Evolutionary conservation across 164 flowering plant genomes (phyloP).

Genomic region (Vitis rupestris): DNA sequence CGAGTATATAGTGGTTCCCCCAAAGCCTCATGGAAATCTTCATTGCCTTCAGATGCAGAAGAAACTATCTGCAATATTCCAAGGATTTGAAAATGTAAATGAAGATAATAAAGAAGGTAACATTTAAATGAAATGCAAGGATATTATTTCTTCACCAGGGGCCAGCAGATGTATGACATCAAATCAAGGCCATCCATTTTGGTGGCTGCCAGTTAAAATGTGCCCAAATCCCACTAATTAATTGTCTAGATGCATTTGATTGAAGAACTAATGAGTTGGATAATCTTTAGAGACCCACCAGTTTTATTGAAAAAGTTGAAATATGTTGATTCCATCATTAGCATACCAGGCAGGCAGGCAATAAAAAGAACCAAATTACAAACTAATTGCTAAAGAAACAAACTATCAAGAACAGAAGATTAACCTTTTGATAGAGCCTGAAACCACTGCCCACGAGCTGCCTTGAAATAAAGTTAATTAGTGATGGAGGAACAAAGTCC

Average conservation of each 20-base stretch:
- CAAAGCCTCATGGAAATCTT: slow-evolving; percentile 55
- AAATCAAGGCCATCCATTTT: too few relatives aligned
- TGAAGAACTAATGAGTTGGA: neutral
- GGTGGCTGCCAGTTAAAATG: neutral
- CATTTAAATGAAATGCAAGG: too few relatives aligned
- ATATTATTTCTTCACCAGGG: too few relatives aligned
- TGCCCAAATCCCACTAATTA: neutral
- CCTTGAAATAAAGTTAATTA: slow-evolving; percentile 86
- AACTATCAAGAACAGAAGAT: slow-evolving; percentile 7
- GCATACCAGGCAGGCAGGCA: neutral
- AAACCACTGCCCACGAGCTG: slow-evolving; percentile 88
- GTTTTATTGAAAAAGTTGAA: neutral
- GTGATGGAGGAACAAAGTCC: slow-evolving; percentile 83
- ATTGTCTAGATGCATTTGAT: neutral
- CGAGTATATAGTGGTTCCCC: slow-evolving; percentile 54
- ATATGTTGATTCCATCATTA: neutral
- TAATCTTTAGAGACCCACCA: neutral
- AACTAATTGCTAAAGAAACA: neutral
- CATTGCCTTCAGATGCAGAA: slow-evolving; percentile 49
- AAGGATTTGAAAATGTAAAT: neutral
- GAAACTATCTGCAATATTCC: slow-evolving; percentile 53
- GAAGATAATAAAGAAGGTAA: neutral
- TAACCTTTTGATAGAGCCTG: slow-evolving; percentile 82
- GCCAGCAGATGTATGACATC: too few relatives aligned
- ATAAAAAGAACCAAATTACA: neutral